These are phyloP conservation scores for Lycium barbarum DNA, from an alignment of 257 asterid genomes.

Conservation along the genomic window DNA sequence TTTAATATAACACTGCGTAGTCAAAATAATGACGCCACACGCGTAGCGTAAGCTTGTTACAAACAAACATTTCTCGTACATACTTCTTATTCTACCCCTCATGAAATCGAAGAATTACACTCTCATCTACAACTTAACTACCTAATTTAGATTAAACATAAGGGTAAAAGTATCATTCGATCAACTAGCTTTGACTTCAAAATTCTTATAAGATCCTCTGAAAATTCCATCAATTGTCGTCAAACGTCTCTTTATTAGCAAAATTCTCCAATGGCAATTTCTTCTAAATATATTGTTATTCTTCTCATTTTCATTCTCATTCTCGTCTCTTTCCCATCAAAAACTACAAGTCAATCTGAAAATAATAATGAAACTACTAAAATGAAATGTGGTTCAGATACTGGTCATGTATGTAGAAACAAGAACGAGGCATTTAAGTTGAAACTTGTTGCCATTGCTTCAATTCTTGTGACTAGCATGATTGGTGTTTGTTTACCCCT, in stretches of 20 bases:
- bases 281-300: neutral
- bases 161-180: neutral
- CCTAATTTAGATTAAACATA: neutral
- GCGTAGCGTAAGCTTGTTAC: neutral
- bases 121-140: neutral
- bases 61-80: no score
- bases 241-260: neutral
- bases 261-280: neutral
- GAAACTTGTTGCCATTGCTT: conserved; percentile 44
- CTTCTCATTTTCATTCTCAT: neutral
- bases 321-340: neutral
- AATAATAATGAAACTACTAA: neutral
- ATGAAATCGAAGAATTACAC: neutral
- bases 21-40: neutral
- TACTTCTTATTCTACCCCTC: neutral
- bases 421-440: conserved; percentile 33
- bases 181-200: neutral
- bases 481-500: conserved; percentile 48
- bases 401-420: conserved; percentile 34
- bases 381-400: no score
- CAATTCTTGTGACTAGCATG: conserved; percentile 46
- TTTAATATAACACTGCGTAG: neutral
- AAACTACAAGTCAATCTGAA: neutral
- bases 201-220: neutral
- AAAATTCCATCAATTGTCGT: neutral